Percentiles rank a stretch among this genome's conserved stretches.
These are phyloP conservation scores for Colletotrichum sp. DNA, from an alignment of 2,329 filamentous ascomycete species.

Conservation along the genomic window DNA sequence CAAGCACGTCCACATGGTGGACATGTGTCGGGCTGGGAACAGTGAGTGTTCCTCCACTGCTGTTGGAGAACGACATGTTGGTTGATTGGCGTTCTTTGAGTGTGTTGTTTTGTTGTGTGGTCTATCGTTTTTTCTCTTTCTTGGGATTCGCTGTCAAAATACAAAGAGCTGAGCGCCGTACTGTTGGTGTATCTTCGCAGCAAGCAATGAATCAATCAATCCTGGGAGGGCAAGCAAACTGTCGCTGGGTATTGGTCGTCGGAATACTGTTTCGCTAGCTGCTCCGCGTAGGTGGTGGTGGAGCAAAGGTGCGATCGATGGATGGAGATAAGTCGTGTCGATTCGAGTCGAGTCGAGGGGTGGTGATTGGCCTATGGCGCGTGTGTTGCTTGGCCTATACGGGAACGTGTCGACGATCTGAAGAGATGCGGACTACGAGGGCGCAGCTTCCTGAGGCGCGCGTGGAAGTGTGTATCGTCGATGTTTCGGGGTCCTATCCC, in stretches of 20 bases:
- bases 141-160: not conserved
- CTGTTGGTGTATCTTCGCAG: not conserved
- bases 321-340: constrained; percentile 4
- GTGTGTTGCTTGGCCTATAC: not conserved
- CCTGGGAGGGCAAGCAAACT: constrained; percentile 6
- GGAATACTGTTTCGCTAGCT: constrained; percentile 17
- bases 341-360: not conserved
- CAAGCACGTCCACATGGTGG: constrained; percentile 78
- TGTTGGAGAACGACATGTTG: constrained; percentile 64
- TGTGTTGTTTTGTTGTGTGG: not conserved
- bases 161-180: constrained; percentile 1
- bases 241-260: constrained; percentile 14
- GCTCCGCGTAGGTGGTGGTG: constrained; percentile 2
- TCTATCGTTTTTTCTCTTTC: not conserved
- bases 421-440: not conserved
- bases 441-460: constrained; percentile 4
- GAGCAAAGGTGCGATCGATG: not conserved
- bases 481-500: constrained; percentile 1
- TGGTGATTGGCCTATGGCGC: not conserved
- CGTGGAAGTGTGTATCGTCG: constrained; percentile 1
- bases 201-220: constrained; percentile 8
- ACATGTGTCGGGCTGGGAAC: constrained; percentile 85
- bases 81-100: constrained; percentile 4
- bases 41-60: constrained; percentile 78
- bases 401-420: not conserved